phyloP scores from a whole-genome alignment of 108 stramenopile genomes.

The Schizochytrium sp. region DNA sequence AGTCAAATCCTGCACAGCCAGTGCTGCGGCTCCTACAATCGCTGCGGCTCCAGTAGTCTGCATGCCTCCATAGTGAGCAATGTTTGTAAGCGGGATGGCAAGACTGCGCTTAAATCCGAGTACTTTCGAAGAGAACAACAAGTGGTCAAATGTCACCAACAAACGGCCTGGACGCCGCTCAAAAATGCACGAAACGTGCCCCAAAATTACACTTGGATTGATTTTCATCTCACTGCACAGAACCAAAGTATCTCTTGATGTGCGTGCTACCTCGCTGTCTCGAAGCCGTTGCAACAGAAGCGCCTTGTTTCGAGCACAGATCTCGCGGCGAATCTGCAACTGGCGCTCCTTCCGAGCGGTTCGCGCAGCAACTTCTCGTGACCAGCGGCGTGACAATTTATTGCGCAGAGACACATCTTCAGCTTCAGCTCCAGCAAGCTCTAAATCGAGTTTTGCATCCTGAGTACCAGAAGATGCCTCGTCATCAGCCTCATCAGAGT shows the following conservation, averaged over 20 bases:
- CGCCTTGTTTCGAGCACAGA: slow-evolving; percentile 33
- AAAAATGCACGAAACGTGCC: slow-evolving; percentile 4
- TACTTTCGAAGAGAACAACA: neutral
- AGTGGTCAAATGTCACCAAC: slow-evolving; percentile 11
- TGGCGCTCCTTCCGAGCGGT: slow-evolving; percentile 8
- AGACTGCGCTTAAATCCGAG: slow-evolving; percentile 21
- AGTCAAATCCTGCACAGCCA: neutral
- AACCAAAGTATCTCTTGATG: slow-evolving; percentile 32
- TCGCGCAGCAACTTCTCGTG: neutral
- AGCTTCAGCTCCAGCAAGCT: neutral
- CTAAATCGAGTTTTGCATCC: no score
- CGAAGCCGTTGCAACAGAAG: neutral
- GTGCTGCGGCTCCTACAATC: slow-evolving; percentile 4
- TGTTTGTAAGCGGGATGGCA: neutral
- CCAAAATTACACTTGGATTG: slow-evolving; percentile 17
- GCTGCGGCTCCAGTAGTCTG: slow-evolving; percentile 23
- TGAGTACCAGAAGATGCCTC: neutral
- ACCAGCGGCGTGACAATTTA: neutral
- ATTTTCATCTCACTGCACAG: slow-evolving; percentile 42
- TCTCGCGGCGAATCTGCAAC: slow-evolving; percentile 4
- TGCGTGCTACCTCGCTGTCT: slow-evolving; percentile 47
- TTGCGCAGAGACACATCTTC: neutral
- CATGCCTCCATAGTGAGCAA: neutral
- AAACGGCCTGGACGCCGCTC: slow-evolving; percentile 7
- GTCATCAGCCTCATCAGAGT: neutral